Evolutionary conservation across 2,329 filamentous ascomycete genomes (phyloP), one percentile per base, ranked within the genome.

Genomic region (Sporothrix schenckii): DNA sequence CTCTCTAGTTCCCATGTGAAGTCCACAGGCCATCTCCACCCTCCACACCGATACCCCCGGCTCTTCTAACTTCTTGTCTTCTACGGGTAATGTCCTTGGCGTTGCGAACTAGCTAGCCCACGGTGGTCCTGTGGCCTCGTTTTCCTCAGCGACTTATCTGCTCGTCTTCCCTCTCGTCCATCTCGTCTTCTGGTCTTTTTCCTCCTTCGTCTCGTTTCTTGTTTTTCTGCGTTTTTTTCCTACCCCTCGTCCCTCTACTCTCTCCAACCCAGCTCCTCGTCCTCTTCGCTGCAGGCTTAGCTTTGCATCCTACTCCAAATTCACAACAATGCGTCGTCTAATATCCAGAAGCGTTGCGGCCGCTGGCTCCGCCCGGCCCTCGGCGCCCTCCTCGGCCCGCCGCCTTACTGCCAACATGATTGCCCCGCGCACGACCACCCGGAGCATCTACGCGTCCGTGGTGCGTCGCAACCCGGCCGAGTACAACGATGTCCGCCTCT

Each of bases 371-470:
- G 77, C n/a, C 76, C 69, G 75, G 75, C 73, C 71, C 74, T 79
- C 75, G 77, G 77, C n/a, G 76, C 68, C 74, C 75, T 73, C 70
- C 74, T 74, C 67, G 72, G 76, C 73, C 75, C 76, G 74, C 73
- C 63, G 72, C 75, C n/a, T 73, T 75, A 44, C 74, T 77, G 52
- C 74, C 72, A 44, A 69, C 72, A 69, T 71, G 10, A 65, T 71
- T 16, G 66, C 71, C 10, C 53, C 73, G 27, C 75, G 70, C 71
- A 81, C 77, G 75, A 80, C 82, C 75, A 73, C 80, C 30, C 81
- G 86, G 76, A 83, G 86, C 76, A 79, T 90, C 74, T 85, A 88
- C 75, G 86, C 84, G 74, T 88, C 87, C 44, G 83, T 84, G 13
- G 82, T 82, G 75, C 85, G 88, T 74, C 82, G 88, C 60, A 83